Evolutionary conservation across 345 rosid genomes (phyloP).

Genomic region (Acer saccharum): DNA sequence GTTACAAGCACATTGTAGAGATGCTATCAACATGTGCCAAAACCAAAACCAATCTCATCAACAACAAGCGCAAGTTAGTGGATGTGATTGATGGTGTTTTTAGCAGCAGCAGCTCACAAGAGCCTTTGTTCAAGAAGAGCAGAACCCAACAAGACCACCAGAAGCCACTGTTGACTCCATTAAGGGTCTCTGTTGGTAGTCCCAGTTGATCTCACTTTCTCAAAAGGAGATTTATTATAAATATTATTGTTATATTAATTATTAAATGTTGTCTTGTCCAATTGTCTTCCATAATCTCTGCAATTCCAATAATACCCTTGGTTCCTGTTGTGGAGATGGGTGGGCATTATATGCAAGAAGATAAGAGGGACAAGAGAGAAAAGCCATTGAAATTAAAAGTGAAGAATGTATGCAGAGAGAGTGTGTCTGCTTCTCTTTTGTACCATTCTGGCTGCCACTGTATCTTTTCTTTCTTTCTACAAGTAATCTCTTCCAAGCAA

Average conservation of each 20-base stretch:
- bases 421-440: neutral
- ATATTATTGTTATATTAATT: no score
- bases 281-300: constrained; percentile 28
- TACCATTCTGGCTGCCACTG: constrained; percentile 14
- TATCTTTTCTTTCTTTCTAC: constrained; percentile 21
- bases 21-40: constrained; percentile 21
- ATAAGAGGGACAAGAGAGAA: constrained; percentile 13
- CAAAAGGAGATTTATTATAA: constrained; percentile 13
- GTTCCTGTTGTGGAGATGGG: constrained; percentile 20
- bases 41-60: neutral
- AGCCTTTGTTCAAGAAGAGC: constrained; percentile 56
- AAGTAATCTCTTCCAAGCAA: constrained; percentile 26
- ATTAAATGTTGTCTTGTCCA: neutral
- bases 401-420: constrained; percentile 17
- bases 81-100: constrained; percentile 60
- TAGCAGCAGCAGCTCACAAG: constrained; percentile 27
- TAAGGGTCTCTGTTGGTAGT: constrained; percentile 45
- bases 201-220: constrained; percentile 25
- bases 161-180: constrained; percentile 23
- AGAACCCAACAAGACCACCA: constrained; percentile 35
- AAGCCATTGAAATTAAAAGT: constrained; percentile 4
- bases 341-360: constrained; percentile 37
- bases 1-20: constrained; percentile 54
- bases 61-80: constrained; percentile 64
- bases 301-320: constrained; percentile 43